Percentiles rank a stretch among this genome's conserved stretches.
phyloP scores from a whole-genome alignment of 345 rosid species.

The Eucalyptus fibrosa region DNA sequence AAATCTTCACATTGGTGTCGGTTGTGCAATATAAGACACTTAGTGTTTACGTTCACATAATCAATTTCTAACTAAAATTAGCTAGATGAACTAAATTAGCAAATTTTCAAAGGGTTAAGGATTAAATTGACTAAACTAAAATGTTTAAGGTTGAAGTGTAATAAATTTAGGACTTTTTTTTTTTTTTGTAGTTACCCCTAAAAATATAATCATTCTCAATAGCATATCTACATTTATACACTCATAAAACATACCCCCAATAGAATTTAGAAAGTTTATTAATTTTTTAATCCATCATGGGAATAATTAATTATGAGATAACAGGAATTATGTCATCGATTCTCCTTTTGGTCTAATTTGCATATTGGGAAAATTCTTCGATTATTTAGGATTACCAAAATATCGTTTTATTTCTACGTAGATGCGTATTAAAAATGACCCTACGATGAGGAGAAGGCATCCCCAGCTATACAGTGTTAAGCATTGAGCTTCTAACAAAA shows the following conservation, averaged over 20 bases:
- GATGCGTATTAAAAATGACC: not conserved
- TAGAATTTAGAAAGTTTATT: not conserved
- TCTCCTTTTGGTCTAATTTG: not conserved
- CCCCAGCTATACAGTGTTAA: not conserved
- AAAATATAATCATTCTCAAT: not conserved
- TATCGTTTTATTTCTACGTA: rapidly evolving
- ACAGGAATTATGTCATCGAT: not conserved
- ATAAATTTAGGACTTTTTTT: no score
- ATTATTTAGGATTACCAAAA: no score
- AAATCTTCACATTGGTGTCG: rapidly evolving
- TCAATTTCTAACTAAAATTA: rapidly evolving
- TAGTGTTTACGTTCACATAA: rapidly evolving
- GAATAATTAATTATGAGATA: not conserved
- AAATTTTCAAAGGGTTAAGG: no score
- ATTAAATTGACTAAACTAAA: not conserved
- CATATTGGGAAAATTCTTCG: not conserved
- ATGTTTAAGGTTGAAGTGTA: no score
- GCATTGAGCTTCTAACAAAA: not conserved
- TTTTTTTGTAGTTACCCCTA: no score
- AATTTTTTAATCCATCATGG: not conserved
- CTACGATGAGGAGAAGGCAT: not conserved
- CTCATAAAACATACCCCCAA: not conserved
- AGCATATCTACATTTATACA: not conserved
- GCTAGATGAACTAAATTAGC: not conserved
- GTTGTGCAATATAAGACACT: no score